Evolutionary conservation across 495 filamentous ascomycete species (phyloP), one percentile per base, ranked within the genome.

Genomic region (Schizothecium vesticola): DNA sequence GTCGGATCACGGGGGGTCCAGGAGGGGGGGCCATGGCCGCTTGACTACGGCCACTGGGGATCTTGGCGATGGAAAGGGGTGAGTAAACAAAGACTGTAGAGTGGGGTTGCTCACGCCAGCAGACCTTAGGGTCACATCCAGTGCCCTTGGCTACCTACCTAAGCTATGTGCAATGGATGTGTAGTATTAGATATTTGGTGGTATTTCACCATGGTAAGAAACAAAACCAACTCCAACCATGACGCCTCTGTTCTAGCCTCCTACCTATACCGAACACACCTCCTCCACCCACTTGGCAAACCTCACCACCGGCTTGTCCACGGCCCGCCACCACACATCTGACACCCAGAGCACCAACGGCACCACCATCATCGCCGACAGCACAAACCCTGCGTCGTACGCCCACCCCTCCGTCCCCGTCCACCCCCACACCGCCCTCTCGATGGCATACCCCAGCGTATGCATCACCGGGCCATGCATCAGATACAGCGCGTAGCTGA

Each of bases 391-490:
- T 28, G 36, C 63, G 59, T 75, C 72, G 62, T 79, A 82, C 43
- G 29, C 43, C 64, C 63, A 57, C 7, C 72, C 75, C 58, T 83
- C 77, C 0, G 70, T 75, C 11, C 79, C 80, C 3, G 76, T 80
- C 26, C 77, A 16, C 0, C 67, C 63, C 76, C 77, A 80, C 24
- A 70, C 77, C 65, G 72, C 69, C 10, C 70, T 67, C 71, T 81
- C 73, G 6, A 82, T 69, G 4, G 72, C 65, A 65, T 80, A 84
- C 5, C 82, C 82, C 3, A 81, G 23, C 5, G 79, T 79, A 63
- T 86, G 82, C 64, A 78, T 67, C 0, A 84, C 77, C 16, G 84
- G 84, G 1, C 84, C 84, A 70, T 86, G 84, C 74, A 85, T 77
- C 22, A 86, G 76, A 67, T 86, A 86, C 11, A 86, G 69, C 31